A percentile compares a stretch with the other conserved stretches of the same genome.
These are phyloP conservation scores for Sphaerulina populicola DNA, from an alignment of 2,329 filamentous ascomycete genomes.

Conservation along the genomic window DNA sequence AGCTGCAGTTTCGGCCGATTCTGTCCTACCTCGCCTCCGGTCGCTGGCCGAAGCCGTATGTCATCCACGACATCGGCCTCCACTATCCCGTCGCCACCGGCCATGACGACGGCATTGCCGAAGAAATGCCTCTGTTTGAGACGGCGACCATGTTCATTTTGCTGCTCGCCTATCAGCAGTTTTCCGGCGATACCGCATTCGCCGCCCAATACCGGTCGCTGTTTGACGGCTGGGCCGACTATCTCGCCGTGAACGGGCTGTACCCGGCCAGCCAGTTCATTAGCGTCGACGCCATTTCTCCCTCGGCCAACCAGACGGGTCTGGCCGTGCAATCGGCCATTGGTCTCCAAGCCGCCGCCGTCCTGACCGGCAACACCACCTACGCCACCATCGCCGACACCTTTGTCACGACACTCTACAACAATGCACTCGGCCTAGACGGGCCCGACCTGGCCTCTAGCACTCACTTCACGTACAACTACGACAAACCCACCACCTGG, in stretches of 20 bases:
- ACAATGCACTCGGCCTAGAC: neutral
- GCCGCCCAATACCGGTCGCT: constrained; percentile 36
- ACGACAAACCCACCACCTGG: constrained; percentile 32
- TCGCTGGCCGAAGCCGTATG: constrained; percentile 19
- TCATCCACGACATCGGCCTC: constrained; percentile 24
- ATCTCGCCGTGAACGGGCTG: neutral
- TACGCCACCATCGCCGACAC: constrained; percentile 28
- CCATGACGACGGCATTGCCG: constrained; percentile 35
- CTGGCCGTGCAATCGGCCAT: constrained; percentile 25
- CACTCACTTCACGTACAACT: constrained; percentile 41
- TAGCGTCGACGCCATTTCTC: constrained; percentile 49
- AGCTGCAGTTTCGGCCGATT: constrained; percentile 17
- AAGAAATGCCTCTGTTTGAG: constrained; percentile 41
- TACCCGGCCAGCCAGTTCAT: constrained; percentile 49
- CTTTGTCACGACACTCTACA: constrained; percentile 6
- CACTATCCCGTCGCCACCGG: constrained; percentile 26
- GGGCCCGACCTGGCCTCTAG: constrained; percentile 13
- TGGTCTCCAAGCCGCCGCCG: constrained; percentile 37
- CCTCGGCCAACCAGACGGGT: constrained; percentile 42
- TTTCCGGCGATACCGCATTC: constrained; percentile 43
- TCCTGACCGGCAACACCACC: constrained; percentile 40
- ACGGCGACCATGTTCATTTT: constrained; percentile 50
- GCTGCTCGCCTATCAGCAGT: constrained; percentile 49
- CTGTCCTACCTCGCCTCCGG: constrained; percentile 23
- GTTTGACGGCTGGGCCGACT: neutral